phyloP scores from a whole-genome alignment of 768 basidiomycete species.

The Russula dissimulans region DNA sequence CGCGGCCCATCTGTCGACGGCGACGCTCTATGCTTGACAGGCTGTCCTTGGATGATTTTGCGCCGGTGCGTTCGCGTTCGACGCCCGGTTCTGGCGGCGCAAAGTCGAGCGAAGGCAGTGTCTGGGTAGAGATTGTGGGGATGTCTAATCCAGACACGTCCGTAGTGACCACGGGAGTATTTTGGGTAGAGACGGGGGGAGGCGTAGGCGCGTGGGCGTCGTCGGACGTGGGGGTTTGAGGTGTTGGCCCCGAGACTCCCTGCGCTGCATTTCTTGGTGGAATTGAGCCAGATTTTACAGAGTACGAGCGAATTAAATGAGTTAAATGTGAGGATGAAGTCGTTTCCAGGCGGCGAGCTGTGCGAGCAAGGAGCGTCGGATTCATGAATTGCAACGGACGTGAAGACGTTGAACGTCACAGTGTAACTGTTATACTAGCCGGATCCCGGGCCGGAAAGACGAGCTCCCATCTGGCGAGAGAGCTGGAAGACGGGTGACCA shows the following conservation, averaged over 20 bases:
- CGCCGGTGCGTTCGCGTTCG: constrained; percentile 55
- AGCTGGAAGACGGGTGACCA: too few relatives aligned
- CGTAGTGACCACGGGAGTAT: neutral
- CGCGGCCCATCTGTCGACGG: constrained; percentile 46
- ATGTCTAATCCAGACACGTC: neutral
- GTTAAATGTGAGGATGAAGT: neutral
- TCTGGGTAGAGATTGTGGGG: constrained; percentile 19
- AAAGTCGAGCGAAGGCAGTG: constrained; percentile 43
- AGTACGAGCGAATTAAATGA: neutral
- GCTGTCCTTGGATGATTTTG: constrained; percentile 67
- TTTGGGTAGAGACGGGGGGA: neutral
- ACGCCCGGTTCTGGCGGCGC: constrained; percentile 34
- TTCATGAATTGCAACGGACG: constrained; percentile 2
- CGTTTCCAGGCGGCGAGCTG: neutral
- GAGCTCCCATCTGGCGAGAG: too few relatives aligned
- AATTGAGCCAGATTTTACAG: neutral
- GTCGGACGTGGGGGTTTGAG: neutral
- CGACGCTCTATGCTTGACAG: constrained; percentile 71
- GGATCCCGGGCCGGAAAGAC: too few relatives aligned
- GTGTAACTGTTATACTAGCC: too few relatives aligned
- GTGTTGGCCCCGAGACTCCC: neutral
- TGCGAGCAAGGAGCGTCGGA: constrained; percentile 5
- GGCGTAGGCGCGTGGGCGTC: neutral
- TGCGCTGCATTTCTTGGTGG: constrained; percentile 2
- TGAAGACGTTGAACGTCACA: neutral